phyloP scores from a whole-genome alignment of 192 early-diverging fungal genomes.

The Mycoemilia scoparia region DNA sequence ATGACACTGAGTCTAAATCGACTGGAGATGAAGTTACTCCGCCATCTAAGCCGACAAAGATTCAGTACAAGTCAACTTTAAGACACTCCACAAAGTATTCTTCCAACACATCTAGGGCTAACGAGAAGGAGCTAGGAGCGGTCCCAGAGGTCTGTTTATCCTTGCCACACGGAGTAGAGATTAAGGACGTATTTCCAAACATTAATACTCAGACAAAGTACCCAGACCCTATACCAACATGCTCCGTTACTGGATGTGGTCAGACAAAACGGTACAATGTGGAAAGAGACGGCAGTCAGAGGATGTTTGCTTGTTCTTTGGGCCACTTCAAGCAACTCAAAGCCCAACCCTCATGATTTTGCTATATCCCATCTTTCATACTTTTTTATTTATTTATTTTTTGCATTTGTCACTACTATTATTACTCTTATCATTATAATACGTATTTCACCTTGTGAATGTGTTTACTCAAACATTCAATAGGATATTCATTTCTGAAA shows the following conservation, averaged over 20 bases:
- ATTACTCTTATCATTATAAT: no score
- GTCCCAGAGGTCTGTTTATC: not conserved
- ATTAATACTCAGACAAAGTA: constrained; percentile 14
- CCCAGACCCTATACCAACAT: constrained; percentile 25
- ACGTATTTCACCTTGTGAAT: no score
- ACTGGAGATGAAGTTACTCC: constrained; percentile 14
- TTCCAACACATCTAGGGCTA: not conserved
- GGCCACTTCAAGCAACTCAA: no score
- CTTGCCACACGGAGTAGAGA: constrained; percentile 5
- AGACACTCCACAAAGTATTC: no score
- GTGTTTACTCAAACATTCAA: no score
- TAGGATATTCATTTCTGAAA: no score
- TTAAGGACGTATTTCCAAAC: constrained; percentile 7
- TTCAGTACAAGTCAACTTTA: constrained; percentile 9
- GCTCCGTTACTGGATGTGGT: constrained; percentile 28
- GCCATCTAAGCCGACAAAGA: not conserved
- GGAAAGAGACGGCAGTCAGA: no score
- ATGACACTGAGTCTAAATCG: constrained; percentile 30
- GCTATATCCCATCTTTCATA: no score
- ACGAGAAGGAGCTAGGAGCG: not conserved
- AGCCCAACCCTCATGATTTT: no score
- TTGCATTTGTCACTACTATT: no score
- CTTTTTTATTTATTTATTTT: no score
- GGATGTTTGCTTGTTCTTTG: no score
- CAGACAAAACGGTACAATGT: constrained; percentile 37